These are phyloP conservation scores for Adiantum capillusveneris DNA, from an alignment of 75 land plant species.

Conservation along the genomic window DNA sequence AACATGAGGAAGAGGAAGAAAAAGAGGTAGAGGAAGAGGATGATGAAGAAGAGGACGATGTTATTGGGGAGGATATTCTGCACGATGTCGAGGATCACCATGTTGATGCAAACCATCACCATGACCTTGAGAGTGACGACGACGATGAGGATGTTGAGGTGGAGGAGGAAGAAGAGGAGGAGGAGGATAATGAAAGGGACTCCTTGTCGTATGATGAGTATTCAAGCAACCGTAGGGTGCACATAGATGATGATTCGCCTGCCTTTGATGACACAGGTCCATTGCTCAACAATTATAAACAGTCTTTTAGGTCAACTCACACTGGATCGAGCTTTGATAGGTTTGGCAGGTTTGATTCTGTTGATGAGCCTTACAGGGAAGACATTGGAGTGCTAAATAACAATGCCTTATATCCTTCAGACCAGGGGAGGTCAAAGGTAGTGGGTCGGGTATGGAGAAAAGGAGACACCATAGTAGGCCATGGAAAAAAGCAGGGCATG, in stretches of 20 bases:
- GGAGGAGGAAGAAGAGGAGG: constrained; percentile 1
- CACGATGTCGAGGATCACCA: not conserved
- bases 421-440: not conserved
- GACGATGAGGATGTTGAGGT: not conserved
- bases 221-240: not conserved
- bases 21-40: not conserved
- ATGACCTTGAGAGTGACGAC: not conserved
- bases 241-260: not conserved
- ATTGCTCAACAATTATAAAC: not conserved
- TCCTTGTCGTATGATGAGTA: not conserved
- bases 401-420: not conserved
- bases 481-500: not conserved
- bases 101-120: not conserved
- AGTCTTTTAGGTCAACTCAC: not conserved
- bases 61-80: not conserved
- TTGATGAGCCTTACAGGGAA: not conserved
- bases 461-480: not conserved
- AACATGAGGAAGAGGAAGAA: not conserved
- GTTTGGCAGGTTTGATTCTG: not conserved
- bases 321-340: not conserved
- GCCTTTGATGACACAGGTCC: not conserved
- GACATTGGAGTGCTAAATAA: not conserved
- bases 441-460: not conserved
- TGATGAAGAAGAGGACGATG: not conserved
- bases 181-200: not conserved